These are phyloP conservation scores for Pythium phragmitis DNA, from an alignment of 352 stramenopile genomes.

Conservation along the genomic window DNA sequence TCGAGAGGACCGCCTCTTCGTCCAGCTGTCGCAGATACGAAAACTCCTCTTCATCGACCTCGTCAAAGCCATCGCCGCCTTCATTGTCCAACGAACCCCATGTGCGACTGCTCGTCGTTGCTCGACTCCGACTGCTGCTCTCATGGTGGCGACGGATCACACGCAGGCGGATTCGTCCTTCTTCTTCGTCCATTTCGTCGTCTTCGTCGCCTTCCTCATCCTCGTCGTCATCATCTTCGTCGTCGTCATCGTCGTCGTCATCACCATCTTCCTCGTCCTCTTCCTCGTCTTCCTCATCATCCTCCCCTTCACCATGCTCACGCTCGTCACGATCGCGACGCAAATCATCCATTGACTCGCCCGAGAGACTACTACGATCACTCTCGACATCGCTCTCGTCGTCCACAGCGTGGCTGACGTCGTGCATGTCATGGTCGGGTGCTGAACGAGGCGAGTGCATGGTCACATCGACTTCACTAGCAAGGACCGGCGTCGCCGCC, in stretches of 20 bases:
- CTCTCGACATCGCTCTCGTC: slow-evolving; percentile 51
- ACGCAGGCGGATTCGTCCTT: slow-evolving; percentile 55
- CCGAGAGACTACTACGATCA: slow-evolving; percentile 61
- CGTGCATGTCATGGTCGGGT: slow-evolving; percentile 60
- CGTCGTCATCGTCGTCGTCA: slow-evolving; percentile 48
- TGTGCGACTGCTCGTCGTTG: slow-evolving; percentile 33
- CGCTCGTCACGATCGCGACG: slow-evolving; percentile 46
- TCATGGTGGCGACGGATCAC: slow-evolving; percentile 25
- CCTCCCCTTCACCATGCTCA: slow-evolving; percentile 56
- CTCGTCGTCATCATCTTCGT: slow-evolving; percentile 63
- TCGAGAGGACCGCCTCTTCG: slow-evolving; percentile 41
- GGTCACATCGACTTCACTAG: slow-evolving; percentile 52
- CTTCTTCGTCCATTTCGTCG: slow-evolving; percentile 67
- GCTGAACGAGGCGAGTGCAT: slow-evolving; percentile 60
- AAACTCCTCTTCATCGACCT: slow-evolving; percentile 84
- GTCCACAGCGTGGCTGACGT: slow-evolving; percentile 17
- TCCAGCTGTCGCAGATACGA: slow-evolving; percentile 78
- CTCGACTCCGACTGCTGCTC: slow-evolving; percentile 19
- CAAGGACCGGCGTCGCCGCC: background rate
- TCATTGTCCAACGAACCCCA: slow-evolving; percentile 78
- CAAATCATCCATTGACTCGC: slow-evolving; percentile 40
- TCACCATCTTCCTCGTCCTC: slow-evolving; percentile 64
- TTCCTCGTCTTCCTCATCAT: slow-evolving; percentile 56
- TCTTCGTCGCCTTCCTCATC: slow-evolving; percentile 56
- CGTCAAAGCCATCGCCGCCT: slow-evolving; percentile 70